A percentile compares a stretch with the other conserved stretches of the same genome.
Evolutionary conservation across 371 early-diverging fungal species (phyloP).

Genomic region (Actinomucor elegans): DNA sequence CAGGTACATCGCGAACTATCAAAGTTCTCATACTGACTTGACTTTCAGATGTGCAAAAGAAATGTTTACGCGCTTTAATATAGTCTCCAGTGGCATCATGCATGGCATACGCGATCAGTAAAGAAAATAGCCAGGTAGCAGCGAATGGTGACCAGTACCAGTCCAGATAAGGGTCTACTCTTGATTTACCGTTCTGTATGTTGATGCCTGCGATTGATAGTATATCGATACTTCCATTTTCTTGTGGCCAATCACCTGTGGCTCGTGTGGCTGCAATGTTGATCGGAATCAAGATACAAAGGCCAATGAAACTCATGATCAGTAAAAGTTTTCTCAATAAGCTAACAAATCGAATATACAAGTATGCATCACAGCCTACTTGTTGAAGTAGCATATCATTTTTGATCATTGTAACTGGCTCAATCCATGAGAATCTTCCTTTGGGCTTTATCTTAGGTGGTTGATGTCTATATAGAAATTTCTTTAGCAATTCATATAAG

Average conservation of each 20-base stretch:
- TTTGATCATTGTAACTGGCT: conserved; percentile 55
- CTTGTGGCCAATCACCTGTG: conserved; percentile 50
- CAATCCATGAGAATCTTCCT: conserved; percentile 69
- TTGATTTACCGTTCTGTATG: conserved; percentile 23
- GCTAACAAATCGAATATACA: conserved; percentile 75
- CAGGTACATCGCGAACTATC: conserved; percentile 70
- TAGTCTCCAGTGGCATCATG: conserved; percentile 62
- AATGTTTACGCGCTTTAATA: conserved; percentile 56
- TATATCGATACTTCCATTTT: conserved; percentile 31
- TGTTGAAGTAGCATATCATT: conserved; percentile 61
- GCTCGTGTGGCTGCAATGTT: conserved; percentile 53
- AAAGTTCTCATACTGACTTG: conserved; percentile 63
- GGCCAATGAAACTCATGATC: conserved; percentile 58
- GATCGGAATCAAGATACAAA: conserved; percentile 62
- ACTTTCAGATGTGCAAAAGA: conserved; percentile 59
- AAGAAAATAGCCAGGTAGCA: conserved; percentile 62
- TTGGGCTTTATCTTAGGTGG: conserved; percentile 60
- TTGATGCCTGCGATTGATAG: conserved; percentile 44
- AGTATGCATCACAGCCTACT: conserved; percentile 80
- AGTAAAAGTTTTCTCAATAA: conserved; percentile 56
- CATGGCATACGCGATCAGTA: conserved; percentile 52
- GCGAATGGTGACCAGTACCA: conserved; percentile 71
- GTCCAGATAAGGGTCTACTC: conserved; percentile 18
- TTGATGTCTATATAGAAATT: conserved; percentile 59
- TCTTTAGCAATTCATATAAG: too few relatives aligned